Percentiles rank a stretch among this genome's conserved stretches.
Evolutionary conservation across 2,329 filamentous ascomycete genomes (phyloP).

Genomic region (Fusarium sp.): DNA sequence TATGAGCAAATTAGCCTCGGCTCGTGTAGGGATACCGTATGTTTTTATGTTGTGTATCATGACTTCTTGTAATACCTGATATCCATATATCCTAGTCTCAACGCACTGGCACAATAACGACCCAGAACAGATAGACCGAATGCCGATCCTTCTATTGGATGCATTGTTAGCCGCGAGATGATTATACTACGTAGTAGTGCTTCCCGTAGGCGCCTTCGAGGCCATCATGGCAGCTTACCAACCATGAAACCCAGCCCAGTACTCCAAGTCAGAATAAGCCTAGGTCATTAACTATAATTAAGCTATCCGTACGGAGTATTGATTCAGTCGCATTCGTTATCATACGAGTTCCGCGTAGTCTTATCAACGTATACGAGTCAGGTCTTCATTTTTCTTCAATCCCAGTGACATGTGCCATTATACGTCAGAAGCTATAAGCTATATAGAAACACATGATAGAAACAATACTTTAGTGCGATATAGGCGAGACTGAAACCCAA

Average conservation of each 20-base stretch:
- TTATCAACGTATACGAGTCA: not conserved
- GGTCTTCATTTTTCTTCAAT: not conserved
- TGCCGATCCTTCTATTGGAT: not conserved
- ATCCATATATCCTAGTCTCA: not conserved
- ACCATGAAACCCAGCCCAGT: not conserved
- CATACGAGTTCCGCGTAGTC: not conserved
- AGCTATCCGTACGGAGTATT: not conserved
- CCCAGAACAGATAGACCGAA: not conserved
- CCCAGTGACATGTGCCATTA: not conserved
- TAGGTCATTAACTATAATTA: not conserved
- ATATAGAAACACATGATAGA: not conserved
- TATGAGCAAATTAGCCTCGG: not conserved
- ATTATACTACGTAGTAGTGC: too few species aligned
- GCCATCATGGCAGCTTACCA: conserved; percentile 9
- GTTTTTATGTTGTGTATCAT: conserved; percentile 9
- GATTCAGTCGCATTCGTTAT: not conserved
- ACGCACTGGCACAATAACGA: conserved; percentile 4
- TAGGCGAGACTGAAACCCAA: not conserved
- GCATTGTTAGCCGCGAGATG: not conserved
- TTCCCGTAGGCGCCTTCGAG: not conserved
- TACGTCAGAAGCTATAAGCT: not conserved
- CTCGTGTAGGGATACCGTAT: not conserved
- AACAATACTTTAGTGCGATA: not conserved
- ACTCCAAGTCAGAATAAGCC: not conserved
- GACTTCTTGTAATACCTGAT: conserved; percentile 6